These are phyloP conservation scores for Jimgerdemannia lactiflua DNA, from an alignment of 192 early-diverging fungal species.

Conservation along the genomic window DNA sequence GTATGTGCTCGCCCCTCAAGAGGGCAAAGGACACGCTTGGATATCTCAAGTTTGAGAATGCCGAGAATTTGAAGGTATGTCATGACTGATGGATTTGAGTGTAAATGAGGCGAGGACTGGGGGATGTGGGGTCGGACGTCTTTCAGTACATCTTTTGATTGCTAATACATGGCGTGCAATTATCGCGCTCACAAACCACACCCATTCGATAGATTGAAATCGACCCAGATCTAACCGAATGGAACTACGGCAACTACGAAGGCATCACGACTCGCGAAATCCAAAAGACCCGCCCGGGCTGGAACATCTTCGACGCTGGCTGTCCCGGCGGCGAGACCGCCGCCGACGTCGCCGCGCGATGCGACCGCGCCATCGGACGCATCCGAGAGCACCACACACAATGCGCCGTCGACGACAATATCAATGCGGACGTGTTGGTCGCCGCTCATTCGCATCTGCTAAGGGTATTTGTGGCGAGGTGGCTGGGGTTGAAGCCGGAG, in stretches of 20 bases:
- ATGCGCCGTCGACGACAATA: neutral
- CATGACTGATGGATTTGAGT: too few species aligned
- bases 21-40: slow-evolving; percentile 40
- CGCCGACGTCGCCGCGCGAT: slow-evolving; percentile 32
- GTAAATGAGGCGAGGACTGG: too few species aligned
- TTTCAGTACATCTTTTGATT: too few species aligned
- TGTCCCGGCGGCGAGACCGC: slow-evolving; percentile 39
- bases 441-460: slow-evolving; percentile 40
- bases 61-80: neutral
- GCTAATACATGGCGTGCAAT: too few species aligned
- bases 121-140: too few species aligned
- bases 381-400: slow-evolving; percentile 7
- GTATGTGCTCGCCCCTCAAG: slow-evolving; percentile 29
- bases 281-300: slow-evolving; percentile 25
- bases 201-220: neutral
- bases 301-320: slow-evolving; percentile 31
- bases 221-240: slow-evolving; percentile 28
- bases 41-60: slow-evolving; percentile 7
- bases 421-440: slow-evolving; percentile 27
- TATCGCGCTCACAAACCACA: too few species aligned
- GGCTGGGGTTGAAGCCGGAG: slow-evolving; percentile 27
- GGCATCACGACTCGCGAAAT: slow-evolving; percentile 42
- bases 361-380: slow-evolving; percentile 36
- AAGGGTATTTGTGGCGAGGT: slow-evolving; percentile 32
- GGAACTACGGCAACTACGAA: slow-evolving; percentile 47